Percentiles rank a stretch among this genome's conserved stretches.
These are phyloP conservation scores for Ophiorrhiza pumila DNA, from an alignment of 257 asterid genomes.

Conservation along the genomic window DNA sequence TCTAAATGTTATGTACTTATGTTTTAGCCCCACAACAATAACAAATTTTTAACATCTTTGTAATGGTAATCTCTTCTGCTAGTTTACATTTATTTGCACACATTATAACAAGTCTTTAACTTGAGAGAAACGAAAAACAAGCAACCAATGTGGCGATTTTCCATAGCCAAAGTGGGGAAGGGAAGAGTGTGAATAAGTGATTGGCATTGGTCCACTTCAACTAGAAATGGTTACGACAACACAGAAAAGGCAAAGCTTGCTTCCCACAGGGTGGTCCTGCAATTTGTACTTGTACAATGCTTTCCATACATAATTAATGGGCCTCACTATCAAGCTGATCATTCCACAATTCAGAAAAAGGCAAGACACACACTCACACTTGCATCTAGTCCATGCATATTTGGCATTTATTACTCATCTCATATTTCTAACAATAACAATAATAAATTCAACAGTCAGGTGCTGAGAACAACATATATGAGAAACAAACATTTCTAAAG, in stretches of 20 bases:
- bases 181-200: constrained; percentile 8
- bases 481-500: constrained; percentile 30
- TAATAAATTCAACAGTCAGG: constrained; percentile 38
- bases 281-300: constrained; percentile 34
- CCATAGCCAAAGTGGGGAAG: constrained; percentile 1
- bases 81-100: not conserved
- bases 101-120: not conserved
- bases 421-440: constrained; percentile 30
- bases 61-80: not conserved
- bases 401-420: constrained; percentile 43
- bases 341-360: constrained; percentile 28
- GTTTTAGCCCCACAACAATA: not conserved
- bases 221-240: constrained; percentile 22
- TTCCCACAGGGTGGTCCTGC: constrained; percentile 32
- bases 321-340: constrained; percentile 33
- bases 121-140: not conserved
- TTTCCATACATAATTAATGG: constrained; percentile 33
- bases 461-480: constrained; percentile 32
- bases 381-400: constrained; percentile 34
- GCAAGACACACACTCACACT: constrained; percentile 22
- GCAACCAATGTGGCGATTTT: not conserved
- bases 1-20: not conserved
- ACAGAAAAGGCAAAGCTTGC: constrained; percentile 22
- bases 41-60: not conserved
- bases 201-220: constrained; percentile 27